Conservation (phyloP, 225 moss, liverwort and hornwort genomes). For the Physcomitrellopsis africana region DNA sequence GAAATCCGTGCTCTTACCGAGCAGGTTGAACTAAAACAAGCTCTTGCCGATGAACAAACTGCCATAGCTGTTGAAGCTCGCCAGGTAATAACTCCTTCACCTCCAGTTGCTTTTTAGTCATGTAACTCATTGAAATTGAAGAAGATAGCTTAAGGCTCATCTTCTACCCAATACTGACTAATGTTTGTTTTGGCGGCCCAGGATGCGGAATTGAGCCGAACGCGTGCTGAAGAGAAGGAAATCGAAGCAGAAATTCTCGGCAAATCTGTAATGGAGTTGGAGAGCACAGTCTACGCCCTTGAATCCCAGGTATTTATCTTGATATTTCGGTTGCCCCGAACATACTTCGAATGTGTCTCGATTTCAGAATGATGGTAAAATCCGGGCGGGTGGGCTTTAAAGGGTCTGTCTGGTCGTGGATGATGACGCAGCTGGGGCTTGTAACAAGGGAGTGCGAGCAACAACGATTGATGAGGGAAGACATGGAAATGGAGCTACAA, state of each 20-base stretch:
- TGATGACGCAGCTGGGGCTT: slow-evolving; percentile 64
- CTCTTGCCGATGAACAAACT: slow-evolving; percentile 65
- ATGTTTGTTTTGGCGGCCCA: slow-evolving; percentile 30
- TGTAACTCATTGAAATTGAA: slow-evolving; percentile 5
- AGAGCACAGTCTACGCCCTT: slow-evolving; percentile 91
- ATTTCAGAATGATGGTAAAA: slow-evolving; percentile 2
- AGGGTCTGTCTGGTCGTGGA: slow-evolving; percentile 24
- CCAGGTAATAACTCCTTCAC: slow-evolving; percentile 49
- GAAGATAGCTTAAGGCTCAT: background rate
- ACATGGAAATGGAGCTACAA: slow-evolving; percentile 74
- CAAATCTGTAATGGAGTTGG: slow-evolving; percentile 84
- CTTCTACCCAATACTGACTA: slow-evolving; percentile 12
- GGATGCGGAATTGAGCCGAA: slow-evolving; percentile 74
- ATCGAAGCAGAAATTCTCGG: slow-evolving; percentile 73
- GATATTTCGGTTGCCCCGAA: slow-evolving; percentile 4
- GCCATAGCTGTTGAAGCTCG: slow-evolving; percentile 70
- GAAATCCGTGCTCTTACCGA: slow-evolving; percentile 68
- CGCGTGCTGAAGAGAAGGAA: slow-evolving; percentile 69
- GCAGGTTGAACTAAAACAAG: slow-evolving; percentile 75
- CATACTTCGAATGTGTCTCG: background rate
- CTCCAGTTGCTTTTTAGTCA: slow-evolving; percentile 15
- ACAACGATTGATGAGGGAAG: slow-evolving; percentile 73
- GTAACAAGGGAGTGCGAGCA: slow-evolving; percentile 78
- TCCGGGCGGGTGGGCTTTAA: slow-evolving; percentile 7
- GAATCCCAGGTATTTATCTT: slow-evolving; percentile 73